phyloP scores from a whole-genome alignment of 2,329 filamentous ascomycete species.

The Claviceps pazoutovae region DNA sequence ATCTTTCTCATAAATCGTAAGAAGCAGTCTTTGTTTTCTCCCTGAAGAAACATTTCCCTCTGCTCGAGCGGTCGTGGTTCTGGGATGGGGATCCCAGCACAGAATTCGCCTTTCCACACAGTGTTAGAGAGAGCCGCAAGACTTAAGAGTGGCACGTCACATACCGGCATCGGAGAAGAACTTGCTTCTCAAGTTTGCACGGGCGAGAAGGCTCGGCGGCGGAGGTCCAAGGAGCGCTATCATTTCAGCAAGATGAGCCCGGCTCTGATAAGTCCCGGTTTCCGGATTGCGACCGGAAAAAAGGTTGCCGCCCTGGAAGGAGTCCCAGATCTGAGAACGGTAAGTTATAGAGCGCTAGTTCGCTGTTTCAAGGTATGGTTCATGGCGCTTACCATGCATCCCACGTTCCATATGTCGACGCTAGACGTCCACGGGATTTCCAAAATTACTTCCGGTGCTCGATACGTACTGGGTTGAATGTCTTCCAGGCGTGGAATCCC shows the following conservation, averaged over 20 bases:
- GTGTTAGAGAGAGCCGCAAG: no score
- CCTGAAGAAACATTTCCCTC: no score
- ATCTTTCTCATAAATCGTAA: no score
- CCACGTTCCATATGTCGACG: slow-evolving; percentile 38
- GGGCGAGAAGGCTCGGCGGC: slow-evolving; percentile 20
- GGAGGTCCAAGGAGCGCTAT: slow-evolving; percentile 16
- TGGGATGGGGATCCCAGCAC: no score
- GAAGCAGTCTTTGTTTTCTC: no score
- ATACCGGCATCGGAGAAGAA: slow-evolving; percentile 26
- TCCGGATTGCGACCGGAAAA: slow-evolving; percentile 28
- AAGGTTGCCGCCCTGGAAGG: slow-evolving; percentile 31
- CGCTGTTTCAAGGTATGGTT: background rate
- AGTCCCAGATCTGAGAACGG: slow-evolving; percentile 28
- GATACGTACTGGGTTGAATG: slow-evolving; percentile 26
- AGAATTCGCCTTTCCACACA: no score
- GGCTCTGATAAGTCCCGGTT: slow-evolving; percentile 23
- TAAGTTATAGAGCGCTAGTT: background rate
- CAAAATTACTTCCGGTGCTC: slow-evolving; percentile 33
- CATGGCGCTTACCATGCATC: slow-evolving; percentile 27
- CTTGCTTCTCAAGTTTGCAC: slow-evolving; percentile 16
- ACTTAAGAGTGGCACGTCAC: no score
- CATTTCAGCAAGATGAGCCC: slow-evolving; percentile 35
- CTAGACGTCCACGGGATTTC: slow-evolving; percentile 29
- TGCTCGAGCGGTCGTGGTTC: no score
- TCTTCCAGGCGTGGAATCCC: slow-evolving; percentile 18